Conservation (phyloP, 805 yeast species). For the Yamadazyma sp. region DNA sequence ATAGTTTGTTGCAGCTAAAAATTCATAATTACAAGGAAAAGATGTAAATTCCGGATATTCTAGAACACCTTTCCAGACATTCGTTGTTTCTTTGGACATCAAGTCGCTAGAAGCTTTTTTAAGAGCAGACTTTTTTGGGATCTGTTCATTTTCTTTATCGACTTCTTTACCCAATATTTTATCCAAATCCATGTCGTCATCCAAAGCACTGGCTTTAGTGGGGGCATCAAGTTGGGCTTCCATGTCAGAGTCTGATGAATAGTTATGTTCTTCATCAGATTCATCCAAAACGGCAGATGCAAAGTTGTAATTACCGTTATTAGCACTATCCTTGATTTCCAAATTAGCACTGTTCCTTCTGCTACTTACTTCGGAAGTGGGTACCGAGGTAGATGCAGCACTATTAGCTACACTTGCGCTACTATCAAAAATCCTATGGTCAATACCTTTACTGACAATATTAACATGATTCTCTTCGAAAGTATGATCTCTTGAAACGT, state of each 20-base stretch:
- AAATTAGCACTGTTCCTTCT: not conserved
- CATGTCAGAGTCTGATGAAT: constrained; percentile 20
- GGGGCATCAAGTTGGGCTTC: constrained; percentile 9
- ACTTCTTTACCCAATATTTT: not conserved
- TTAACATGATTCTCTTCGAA: constrained; percentile 24
- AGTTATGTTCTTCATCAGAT: constrained; percentile 20
- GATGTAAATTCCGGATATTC: constrained; percentile 49
- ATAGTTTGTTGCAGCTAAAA: constrained; percentile 32
- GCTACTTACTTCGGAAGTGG: not conserved
- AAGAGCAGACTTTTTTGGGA: constrained; percentile 14
- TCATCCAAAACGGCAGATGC: constrained; percentile 16
- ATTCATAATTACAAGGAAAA: constrained; percentile 37
- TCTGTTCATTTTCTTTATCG: constrained; percentile 4
- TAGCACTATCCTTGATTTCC: not conserved
- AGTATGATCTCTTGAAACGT: constrained; percentile 20
- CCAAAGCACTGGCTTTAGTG: constrained; percentile 22
- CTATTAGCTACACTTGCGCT: not conserved
- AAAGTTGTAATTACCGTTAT: constrained; percentile 17
- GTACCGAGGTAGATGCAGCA: too few relatives aligned
- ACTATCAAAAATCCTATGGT: constrained; percentile 32
- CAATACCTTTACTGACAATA: constrained; percentile 31
- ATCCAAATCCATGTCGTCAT: constrained; percentile 30
- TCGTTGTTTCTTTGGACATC: constrained; percentile 9
- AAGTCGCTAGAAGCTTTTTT: constrained; percentile 2
- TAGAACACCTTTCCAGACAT: constrained; percentile 48